A percentile compares a stretch with the other conserved stretches of the same genome.
These are phyloP conservation scores for Alternaria alternata DNA, from an alignment of 2,329 filamentous ascomycete genomes.

Conservation along the genomic window DNA sequence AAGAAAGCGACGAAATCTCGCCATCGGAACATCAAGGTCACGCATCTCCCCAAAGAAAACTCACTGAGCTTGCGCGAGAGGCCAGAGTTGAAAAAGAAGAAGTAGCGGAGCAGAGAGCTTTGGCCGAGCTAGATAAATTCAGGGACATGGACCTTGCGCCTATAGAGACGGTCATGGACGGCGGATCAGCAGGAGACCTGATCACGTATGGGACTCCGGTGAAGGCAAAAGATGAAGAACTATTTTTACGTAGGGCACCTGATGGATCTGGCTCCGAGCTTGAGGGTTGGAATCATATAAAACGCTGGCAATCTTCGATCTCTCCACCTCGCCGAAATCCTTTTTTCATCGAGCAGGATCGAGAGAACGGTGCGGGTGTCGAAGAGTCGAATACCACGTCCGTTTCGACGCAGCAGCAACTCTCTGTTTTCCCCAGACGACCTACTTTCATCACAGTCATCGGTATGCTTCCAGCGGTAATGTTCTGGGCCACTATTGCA, in stretches of 20 bases:
- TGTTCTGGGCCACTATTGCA: slow-evolving; percentile 33
- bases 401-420: not conserved
- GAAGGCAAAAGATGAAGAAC: not conserved
- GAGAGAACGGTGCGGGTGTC: slow-evolving; percentile 5
- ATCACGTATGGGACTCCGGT: slow-evolving; percentile 21
- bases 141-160: slow-evolving; percentile 33
- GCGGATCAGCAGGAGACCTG: slow-evolving; percentile 21
- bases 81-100: slow-evolving; percentile 18
- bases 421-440: slow-evolving; percentile 16
- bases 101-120: slow-evolving; percentile 3
- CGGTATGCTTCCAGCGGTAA: slow-evolving; percentile 33
- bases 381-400: not conserved
- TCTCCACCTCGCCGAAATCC: not conserved
- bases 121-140: slow-evolving; percentile 21
- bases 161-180: slow-evolving; percentile 28
- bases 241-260: not conserved
- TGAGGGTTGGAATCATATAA: not conserved
- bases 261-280: not conserved
- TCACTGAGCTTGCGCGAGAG: slow-evolving; percentile 25
- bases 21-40: slow-evolving; percentile 28
- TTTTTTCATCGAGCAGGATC: slow-evolving; percentile 1
- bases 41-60: slow-evolving; percentile 30
- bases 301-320: not conserved
- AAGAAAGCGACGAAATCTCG: slow-evolving; percentile 22
- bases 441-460: slow-evolving; percentile 38